Conservation (phyloP, 2,329 filamentous ascomycete genomes). For the Talaromyces pinophilus region DNA sequence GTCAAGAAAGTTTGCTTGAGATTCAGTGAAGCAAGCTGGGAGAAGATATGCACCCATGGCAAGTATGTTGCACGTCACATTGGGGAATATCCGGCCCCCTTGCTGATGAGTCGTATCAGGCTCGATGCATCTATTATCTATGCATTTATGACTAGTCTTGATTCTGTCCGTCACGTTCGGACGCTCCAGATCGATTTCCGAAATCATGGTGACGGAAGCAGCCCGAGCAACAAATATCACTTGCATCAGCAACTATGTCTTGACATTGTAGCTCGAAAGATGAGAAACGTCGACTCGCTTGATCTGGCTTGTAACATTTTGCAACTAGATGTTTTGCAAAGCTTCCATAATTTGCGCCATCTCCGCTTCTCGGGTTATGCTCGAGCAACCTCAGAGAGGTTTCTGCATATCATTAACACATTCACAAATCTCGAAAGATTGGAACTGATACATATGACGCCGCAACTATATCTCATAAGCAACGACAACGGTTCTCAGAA, state of each 20-base stretch:
- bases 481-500: not conserved
- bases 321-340: not conserved
- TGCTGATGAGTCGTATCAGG: not conserved
- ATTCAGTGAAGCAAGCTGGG: not conserved
- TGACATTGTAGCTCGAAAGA: not conserved
- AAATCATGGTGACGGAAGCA: not conserved
- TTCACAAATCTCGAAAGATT: not conserved
- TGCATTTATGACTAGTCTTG: not conserved
- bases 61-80: not conserved
- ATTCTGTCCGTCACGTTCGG: not conserved
- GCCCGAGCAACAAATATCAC: not conserved
- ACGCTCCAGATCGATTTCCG: not conserved
- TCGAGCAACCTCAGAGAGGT: not conserved
- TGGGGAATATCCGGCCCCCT: too few relatives aligned
- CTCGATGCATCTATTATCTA: not conserved
- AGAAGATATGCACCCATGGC: not conserved
- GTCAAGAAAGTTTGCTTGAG: not conserved
- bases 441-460: not conserved
- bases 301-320: not conserved
- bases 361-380: slow-evolving; percentile 3
- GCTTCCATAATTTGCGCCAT: slow-evolving; percentile 1
- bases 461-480: not conserved
- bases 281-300: not conserved
- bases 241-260: not conserved
- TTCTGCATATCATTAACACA: not conserved